Base-by-base conservation (phyloP, 78 protist species). In the Dictyostelium citrinum region DNA sequence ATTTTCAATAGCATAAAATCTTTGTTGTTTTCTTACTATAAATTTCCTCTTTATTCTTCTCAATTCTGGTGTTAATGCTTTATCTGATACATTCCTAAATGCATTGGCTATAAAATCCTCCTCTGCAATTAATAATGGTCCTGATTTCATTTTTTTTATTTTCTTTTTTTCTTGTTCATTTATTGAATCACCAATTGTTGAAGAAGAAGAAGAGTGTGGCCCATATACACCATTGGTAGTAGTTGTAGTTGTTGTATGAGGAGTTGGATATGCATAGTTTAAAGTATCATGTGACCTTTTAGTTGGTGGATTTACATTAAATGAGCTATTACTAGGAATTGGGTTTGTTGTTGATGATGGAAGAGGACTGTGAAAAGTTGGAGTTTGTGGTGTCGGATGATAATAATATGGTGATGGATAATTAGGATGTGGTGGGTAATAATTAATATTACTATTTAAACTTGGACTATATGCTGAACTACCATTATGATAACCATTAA, bases 101-200 rank as follows among this genome's bases (percentile, higher is more conserved):
- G 91, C 91, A 85, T 76, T 85, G 20, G 91, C 82, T n/a, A 85
- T 85, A n/a, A 76, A 85, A 43, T 85, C 91, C 17, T 85, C 91
- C 61, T 85, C 91, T 61, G 91, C 91, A 60, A 85, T 76, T 24
- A 82, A 58, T 8, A 85, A 60, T 29, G 91, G 91, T 2, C 91
- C 91, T 0, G 79, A 51, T 58, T 55, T 39, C 24, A 71, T 51
- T 22, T 85, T 85, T 41, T 85, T 85, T 8, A 37, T 9, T 45
- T 77, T 77, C 46, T 77, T 75, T 33, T 75, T 31, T 39, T 17
- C 33, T 16, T 39, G 29, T 5, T 33, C 43, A 31, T 9, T 70
- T 33, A 41, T 9, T 22, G 70, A 8, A 6, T 49, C 60, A 16
- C 17, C 5, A 12, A 49, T 49, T 16, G n/a, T 49, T 49, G 60